Evolutionary conservation across 2,329 filamentous ascomycete genomes (phyloP), one percentile per base, ranked within the genome.

Genomic region (Scopulariopsis brevicaulis): DNA sequence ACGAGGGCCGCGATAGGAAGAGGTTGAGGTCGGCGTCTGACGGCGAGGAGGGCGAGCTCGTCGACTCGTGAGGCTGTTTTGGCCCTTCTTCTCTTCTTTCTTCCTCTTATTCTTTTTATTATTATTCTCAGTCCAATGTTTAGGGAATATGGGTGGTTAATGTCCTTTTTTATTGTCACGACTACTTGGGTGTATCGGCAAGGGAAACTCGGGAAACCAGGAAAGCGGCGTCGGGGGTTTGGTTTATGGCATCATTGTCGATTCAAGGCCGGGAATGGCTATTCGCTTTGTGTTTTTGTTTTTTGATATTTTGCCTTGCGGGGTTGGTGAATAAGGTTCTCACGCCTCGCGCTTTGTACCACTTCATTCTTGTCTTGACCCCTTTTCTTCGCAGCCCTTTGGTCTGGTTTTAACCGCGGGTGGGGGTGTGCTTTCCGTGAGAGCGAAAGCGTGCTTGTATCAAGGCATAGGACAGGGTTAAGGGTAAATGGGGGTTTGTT

Each of bases 31-130:
- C 40, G 25, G 52, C 40, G 5, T 40, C 53, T 3, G 57, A 55
- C 8, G 57, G 53, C 15, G 57, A 58, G 35, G 56, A 58, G 34
- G 56, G 56, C 24, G 56, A 58, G 25, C 50, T 58, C 20, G 24
- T 48, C 48, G 55, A 57, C 3, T 20, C 48, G 6, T 57, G 51
- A 53, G 4, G 28, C 28, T 32, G 8, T 32, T 32, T 32, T 32
- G 8, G 4, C 28, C 28, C 28, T 8, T 8, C 18, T 32, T 8
- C 51, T 7, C 6, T 53, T 32, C 18, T 32, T 34, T 32, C 51
- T 34, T 11, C 8, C 15, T 10, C 25, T 53, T 34, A 4, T 6
- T 32, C 15, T 35, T 28, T 20, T 53, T 32, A 18, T 53, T 32
- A 4, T 32, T 20, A 22, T 34, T 53, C 18, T n/a, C 32, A 24